Conservation (phyloP, 192 early-diverging fungal species). For the Umbelopsis sp. region DNA sequence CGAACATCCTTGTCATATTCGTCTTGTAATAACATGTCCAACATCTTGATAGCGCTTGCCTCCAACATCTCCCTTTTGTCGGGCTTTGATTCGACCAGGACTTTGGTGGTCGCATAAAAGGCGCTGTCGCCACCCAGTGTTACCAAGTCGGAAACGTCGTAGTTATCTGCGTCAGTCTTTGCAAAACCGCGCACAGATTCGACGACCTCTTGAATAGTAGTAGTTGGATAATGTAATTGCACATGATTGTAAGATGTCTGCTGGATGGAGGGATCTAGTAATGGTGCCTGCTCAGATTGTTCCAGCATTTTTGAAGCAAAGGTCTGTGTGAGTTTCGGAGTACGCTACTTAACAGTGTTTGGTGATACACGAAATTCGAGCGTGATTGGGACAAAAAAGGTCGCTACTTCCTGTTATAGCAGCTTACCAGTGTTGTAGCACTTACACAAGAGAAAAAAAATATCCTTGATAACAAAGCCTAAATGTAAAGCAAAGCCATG, state of each 20-base stretch:
- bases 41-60: not conserved
- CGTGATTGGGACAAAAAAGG: slow-evolving; percentile 15
- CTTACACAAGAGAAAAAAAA: slow-evolving; percentile 14
- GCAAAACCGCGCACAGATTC: no score
- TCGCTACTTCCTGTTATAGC: not conserved
- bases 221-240: not conserved
- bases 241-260: not conserved
- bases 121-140: slow-evolving; percentile 1
- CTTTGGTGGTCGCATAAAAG: not conserved
- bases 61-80: not conserved
- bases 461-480: not conserved
- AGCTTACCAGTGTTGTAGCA: not conserved
- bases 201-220: not conserved
- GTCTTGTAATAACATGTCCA: slow-evolving; percentile 5
- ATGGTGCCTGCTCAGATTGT: not conserved
- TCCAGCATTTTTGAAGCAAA: not conserved
- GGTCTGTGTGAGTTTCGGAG: slow-evolving; percentile 1
- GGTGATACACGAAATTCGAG: not conserved
- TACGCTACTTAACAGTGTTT: not conserved
- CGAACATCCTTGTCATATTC: not conserved
- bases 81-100: not conserved
- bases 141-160: slow-evolving; percentile 1
- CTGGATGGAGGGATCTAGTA: not conserved
- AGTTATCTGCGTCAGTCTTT: no score
- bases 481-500: not conserved